Evolutionary conservation across 2,329 filamentous ascomycete genomes (phyloP).

Genomic region (Madurella mycetomatis): DNA sequence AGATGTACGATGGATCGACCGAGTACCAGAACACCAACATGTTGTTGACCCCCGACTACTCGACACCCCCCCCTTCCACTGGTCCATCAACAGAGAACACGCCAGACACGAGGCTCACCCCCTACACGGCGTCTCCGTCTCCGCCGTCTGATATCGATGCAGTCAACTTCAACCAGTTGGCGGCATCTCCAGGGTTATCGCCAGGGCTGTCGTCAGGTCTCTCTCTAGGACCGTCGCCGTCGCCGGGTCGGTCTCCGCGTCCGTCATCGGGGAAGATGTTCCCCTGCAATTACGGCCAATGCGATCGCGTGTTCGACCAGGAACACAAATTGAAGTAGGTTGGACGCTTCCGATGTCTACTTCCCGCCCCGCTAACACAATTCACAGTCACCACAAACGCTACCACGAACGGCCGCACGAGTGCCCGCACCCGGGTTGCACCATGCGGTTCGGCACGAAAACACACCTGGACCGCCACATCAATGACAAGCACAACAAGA

Average conservation of each 20-base stretch:
- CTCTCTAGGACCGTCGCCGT: constrained; percentile 13
- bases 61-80: constrained; percentile 40
- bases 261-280: constrained; percentile 28
- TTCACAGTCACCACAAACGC: constrained; percentile 52
- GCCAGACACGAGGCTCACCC: constrained; percentile 42
- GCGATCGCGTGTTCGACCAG: constrained; percentile 49
- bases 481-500: constrained; percentile 58
- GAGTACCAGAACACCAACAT: constrained; percentile 9
- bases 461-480: constrained; percentile 59
- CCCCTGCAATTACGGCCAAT: constrained; percentile 37
- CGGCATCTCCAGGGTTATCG: constrained; percentile 10
- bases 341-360: neutral
- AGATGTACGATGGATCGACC: constrained; percentile 8
- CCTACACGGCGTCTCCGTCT: constrained; percentile 26
- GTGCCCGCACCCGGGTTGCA: constrained; percentile 43
- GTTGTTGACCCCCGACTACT: constrained; percentile 37
- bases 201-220: constrained; percentile 25
- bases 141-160: constrained; percentile 20
- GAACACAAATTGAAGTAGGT: constrained; percentile 56
- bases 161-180: constrained; percentile 4
- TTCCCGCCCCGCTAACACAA: constrained; percentile 19
- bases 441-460: constrained; percentile 56
- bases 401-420: constrained; percentile 55
- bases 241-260: constrained; percentile 23
- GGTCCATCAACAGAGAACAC: constrained; percentile 41